Percentiles rank a stretch among this genome's conserved stretches.
Evolutionary conservation across 257 asterid genomes (phyloP).

Genomic region (Solanum pennellii): DNA sequence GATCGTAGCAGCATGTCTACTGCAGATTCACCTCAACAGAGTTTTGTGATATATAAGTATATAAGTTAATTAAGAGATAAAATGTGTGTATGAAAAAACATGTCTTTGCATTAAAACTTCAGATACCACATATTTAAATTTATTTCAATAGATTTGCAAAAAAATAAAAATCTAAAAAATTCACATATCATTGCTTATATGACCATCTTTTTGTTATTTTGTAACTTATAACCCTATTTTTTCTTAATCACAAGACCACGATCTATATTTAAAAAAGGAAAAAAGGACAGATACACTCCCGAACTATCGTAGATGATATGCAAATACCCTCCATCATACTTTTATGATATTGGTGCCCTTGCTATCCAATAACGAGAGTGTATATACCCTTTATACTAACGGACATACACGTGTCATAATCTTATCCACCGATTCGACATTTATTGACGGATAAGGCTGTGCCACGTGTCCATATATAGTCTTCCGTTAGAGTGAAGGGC

Average conservation of each 20-base stretch:
- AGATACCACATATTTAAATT: not conserved
- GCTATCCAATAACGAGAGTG: no score
- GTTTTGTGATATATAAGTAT: not conserved
- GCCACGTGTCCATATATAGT: no score
- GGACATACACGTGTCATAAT: no score
- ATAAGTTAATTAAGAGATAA: no score
- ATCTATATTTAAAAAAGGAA: not conserved
- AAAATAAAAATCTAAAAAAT: not conserved
- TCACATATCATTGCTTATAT: not conserved
- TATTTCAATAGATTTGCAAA: not conserved
- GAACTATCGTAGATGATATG: no score
- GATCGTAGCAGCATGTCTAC: slow-evolving; percentile 40
- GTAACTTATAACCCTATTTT: no score
- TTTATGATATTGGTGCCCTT: no score
- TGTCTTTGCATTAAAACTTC: not conserved
- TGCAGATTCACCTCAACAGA: slow-evolving; percentile 34
- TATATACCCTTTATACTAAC: no score
- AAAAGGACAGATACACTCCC: fast-evolving
- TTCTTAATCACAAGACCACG: not conserved
- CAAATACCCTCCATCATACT: no score
- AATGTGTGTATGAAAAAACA: not conserved
- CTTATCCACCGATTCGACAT: no score
- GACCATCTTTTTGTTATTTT: not conserved
- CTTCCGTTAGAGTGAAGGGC: no score
- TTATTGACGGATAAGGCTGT: no score